phyloP scores from a whole-genome alignment of 306 rosid species.

The Trichosanthes truncata region DNA sequence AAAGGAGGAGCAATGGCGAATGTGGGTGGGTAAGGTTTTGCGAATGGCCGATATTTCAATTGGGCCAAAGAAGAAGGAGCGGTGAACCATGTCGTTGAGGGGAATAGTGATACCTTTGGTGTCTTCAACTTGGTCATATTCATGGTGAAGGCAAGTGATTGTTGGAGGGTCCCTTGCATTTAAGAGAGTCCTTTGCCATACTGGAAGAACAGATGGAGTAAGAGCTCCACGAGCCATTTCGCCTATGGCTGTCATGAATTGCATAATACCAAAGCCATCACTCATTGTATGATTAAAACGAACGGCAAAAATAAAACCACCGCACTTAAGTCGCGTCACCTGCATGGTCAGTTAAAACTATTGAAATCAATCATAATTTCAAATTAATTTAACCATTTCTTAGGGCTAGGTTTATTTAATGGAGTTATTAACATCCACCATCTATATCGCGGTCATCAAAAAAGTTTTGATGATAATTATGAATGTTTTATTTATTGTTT shows the following conservation, averaged over 20 bases:
- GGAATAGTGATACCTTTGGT: background rate
- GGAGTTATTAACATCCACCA: too few species aligned
- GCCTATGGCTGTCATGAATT: conserved; percentile 5
- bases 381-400: too few species aligned
- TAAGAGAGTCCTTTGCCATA: conserved; percentile 13
- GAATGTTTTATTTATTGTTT: too few species aligned
- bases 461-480: too few species aligned
- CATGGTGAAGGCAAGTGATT: conserved; percentile 4
- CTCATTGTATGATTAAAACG: conserved; percentile 18
- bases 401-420: too few species aligned
- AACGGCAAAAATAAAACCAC: conserved; percentile 19
- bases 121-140: background rate
- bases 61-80: conserved; percentile 13
- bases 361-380: background rate
- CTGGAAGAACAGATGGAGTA: conserved; percentile 16
- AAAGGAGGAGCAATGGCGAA: background rate
- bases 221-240: conserved; percentile 14
- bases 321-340: conserved; percentile 24
- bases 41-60: conserved; percentile 1
- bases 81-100: background rate
- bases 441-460: too few species aligned
- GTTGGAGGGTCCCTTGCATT: conserved; percentile 13
- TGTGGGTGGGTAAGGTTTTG: background rate
- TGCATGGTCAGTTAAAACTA: background rate
- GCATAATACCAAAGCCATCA: background rate